Base-by-base conservation (phyloP, 257 asterid species). In the Knoxia roxburghii region DNA sequence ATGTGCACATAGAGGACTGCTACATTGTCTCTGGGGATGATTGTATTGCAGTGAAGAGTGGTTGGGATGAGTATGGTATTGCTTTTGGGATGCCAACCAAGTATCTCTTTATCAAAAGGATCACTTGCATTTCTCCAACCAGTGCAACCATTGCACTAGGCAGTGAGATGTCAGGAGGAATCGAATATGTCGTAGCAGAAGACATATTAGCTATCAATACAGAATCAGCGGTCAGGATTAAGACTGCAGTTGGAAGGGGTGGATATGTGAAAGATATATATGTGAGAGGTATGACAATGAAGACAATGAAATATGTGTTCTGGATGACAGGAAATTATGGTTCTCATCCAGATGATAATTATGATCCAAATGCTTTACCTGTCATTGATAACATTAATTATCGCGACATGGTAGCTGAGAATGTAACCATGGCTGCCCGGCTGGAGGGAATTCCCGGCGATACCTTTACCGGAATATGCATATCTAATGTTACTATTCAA, bases 111-210 rank as follows among this genome's bases (percentile, higher is more conserved):
- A 90, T 94, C 69, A 78, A 89, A 43, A 71, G 96, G 61, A 83
- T 94, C 61, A 90, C 96, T 3, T 94, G 99, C 81, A 83, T 90
- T 61, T 94, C 99, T 0, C 99, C 97, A 0, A 52, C 50, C 67
- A 88, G 98, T 52, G 99, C 99, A 2, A 85, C 86, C 53, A 87
- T 94, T 20, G 99, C 99, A 10, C 48, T 94, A 55, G 99, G 99
- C 39, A 94, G 98, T 45, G 99, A 94, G 76, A 94, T 94, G 99
- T 94, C 99, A 0, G 99, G 99, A 64, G 99, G 99, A 43, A 90
- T 94, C 30, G 76, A 89, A 76, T 91, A 87, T 43, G 96, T 90
- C 0, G 68, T 91, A 17, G 96, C 96, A 0, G 95, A 94, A 24
- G 96, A 90, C 67, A 84, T 94, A 2, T 24, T 74, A 0, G 99